These are phyloP conservation scores for Triangularia setosa DNA, from an alignment of 2,329 filamentous ascomycete genomes.

Conservation along the genomic window DNA sequence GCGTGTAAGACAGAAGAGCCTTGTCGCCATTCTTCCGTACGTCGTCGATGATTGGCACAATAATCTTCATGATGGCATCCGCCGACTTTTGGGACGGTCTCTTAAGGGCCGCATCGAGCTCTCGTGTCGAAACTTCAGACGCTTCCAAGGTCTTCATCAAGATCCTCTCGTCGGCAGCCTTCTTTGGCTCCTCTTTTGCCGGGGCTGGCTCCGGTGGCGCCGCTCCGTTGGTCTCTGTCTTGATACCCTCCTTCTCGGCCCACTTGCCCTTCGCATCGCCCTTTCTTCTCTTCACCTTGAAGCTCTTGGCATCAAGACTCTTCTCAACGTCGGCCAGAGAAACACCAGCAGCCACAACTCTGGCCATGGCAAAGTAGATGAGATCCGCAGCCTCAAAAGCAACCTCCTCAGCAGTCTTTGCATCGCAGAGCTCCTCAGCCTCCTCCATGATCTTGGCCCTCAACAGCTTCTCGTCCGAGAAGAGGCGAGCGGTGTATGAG, in stretches of 20 bases:
- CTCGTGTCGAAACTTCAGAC: constrained; percentile 56
- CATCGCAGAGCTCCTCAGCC: constrained; percentile 89
- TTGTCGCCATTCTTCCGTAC: constrained; percentile 81
- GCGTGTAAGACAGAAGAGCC: constrained; percentile 86
- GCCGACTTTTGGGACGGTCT: constrained; percentile 91
- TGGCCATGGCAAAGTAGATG: constrained; percentile 92
- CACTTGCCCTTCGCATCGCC: constrained; percentile 94
- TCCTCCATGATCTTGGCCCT: constrained; percentile 98
- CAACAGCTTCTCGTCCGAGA: constrained; percentile 84
- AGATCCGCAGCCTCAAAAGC: constrained; percentile 94
- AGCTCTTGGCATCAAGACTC: constrained; percentile 88
- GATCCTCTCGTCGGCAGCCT: constrained; percentile 52
- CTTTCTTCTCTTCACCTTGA: constrained; percentile 89
- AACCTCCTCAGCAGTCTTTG: constrained; percentile 74
- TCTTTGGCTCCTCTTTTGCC: constrained; percentile 39
- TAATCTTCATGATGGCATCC: constrained; percentile 88
- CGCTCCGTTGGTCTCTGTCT: constrained; percentile 36
- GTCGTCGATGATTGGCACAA: constrained; percentile 85
- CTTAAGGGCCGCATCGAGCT: constrained; percentile 72
- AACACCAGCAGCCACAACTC: constrained; percentile 80
- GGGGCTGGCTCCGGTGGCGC: constrained; percentile 35
- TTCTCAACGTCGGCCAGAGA: constrained; percentile 84
- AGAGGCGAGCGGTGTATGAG: constrained; percentile 90
- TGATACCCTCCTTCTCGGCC: constrained; percentile 76
- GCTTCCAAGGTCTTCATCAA: constrained; percentile 78